Evolutionary conservation across 2,329 filamentous ascomycete genomes (phyloP), one percentile per base, ranked within the genome.

Genomic region (Paracorniculantispora psalliotae): DNA sequence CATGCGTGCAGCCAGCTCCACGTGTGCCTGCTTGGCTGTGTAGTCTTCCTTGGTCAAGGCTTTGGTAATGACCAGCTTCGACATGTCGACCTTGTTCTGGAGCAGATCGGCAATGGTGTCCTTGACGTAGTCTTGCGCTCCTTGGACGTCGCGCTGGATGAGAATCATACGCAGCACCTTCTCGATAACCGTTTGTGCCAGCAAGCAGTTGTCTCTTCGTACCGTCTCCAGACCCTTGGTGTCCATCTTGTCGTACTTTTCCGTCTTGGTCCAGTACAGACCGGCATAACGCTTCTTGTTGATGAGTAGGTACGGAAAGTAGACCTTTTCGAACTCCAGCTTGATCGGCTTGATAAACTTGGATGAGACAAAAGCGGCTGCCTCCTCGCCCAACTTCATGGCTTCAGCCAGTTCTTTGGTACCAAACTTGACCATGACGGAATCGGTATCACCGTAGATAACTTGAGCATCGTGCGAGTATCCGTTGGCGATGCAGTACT

Each of bases 251-350:
- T 99, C 96, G 73, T 89, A 94, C 74, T 96, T 97, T 44, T 93
- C 84, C 0, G 93, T 85, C 65, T 89, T 94, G 5, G 94, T 99
- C 92, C 92, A 99, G 77, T 91, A 97, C 33, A 99, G 76, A n/a
- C 94, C 94, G 9, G 94, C 94, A 69, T 99, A 99, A 63, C 94
- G 89, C 80, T 99, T 99, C 81, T 99, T 99, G 85, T 99, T 99
- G 85, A 99, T 99, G 54, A 99, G 82, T 35, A 99, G 81, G 71
- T 99, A 99, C 1, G 94, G 94, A 72, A 90, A 99, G 75, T 99
- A 99, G 1, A 99, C 93, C 76, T 99, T 99, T 73, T 99, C 94
- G 75, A 99, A 99, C 73, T 99, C 94, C 33, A 99, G 84, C 77
- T 97, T 99, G 81, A 99, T 99, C 4, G 94, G 94, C 70, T 94